Conservation (phyloP, 2,329 filamentous ascomycete genomes). For the Helminthosporium solani region DNA sequence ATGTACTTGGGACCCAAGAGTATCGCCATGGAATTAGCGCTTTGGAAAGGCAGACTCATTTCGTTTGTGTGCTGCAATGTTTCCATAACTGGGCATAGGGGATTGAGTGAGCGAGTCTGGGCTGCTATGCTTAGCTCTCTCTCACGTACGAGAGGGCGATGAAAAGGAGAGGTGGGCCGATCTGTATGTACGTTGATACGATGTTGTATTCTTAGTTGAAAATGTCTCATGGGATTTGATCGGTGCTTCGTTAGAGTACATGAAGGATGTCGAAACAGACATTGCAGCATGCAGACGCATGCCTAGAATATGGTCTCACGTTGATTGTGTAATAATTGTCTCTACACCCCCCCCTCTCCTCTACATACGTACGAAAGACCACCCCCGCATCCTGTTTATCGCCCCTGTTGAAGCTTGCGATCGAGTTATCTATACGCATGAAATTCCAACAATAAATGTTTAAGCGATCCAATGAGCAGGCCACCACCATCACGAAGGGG, state of each 20-base stretch:
- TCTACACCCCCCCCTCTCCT: too few species aligned
- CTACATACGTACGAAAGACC: background rate
- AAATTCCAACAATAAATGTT: background rate
- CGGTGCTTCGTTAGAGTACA: background rate
- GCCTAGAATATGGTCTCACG: too few species aligned
- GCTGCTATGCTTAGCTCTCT: background rate
- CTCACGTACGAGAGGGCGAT: background rate
- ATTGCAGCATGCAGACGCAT: too few species aligned
- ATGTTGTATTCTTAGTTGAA: too few species aligned
- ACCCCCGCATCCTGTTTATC: background rate
- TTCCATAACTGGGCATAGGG: too few species aligned
- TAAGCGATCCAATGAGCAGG: background rate
- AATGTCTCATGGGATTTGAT: too few species aligned
- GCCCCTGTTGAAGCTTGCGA: background rate
- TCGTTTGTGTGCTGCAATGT: too few species aligned
- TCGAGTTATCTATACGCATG: background rate
- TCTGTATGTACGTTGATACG: background rate
- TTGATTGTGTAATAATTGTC: too few species aligned
- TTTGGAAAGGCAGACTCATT: background rate
- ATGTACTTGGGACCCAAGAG: too few species aligned
- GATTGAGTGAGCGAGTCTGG: background rate
- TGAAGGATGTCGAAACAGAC: too few species aligned
- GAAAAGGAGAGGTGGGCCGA: background rate
- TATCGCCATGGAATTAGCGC: too few species aligned
- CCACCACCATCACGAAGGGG: background rate